phyloP scores from a whole-genome alignment of 441 rosid species.

The Pelargonium cotyledonis region DNA sequence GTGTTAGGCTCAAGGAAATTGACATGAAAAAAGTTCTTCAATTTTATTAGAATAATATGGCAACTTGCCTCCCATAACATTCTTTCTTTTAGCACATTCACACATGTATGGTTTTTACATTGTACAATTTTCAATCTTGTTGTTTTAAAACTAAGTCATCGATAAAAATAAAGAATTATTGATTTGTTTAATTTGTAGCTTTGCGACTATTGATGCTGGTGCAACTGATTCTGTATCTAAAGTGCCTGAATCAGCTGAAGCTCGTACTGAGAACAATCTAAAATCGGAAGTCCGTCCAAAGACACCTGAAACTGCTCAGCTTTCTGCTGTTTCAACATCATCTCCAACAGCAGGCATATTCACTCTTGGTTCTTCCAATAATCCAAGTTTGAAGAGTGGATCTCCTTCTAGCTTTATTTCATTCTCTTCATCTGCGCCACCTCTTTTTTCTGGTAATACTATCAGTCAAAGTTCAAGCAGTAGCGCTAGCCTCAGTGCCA shows the following conservation, averaged over 20 bases:
- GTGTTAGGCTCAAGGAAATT: too few species aligned
- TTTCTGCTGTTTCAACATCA: constrained; percentile 33
- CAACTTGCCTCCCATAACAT: too few species aligned
- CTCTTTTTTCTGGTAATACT: constrained; percentile 23
- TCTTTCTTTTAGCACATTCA: too few species aligned
- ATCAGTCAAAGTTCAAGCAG: constrained; percentile 27
- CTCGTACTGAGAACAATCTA: constrained; percentile 24
- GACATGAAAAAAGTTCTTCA: too few species aligned
- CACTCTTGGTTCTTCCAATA: constrained; percentile 30
- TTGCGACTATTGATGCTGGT: constrained; percentile 28
- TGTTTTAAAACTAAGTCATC: not conserved
- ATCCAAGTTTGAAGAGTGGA: constrained; percentile 39
- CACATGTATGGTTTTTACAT: too few species aligned
- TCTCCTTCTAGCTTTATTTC: constrained; percentile 31
- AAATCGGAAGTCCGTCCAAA: constrained; percentile 26
- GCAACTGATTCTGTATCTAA: constrained; percentile 26
- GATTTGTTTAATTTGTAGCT: constrained; percentile 32
- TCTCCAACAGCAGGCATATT: constrained; percentile 35
- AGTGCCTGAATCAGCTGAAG: constrained; percentile 39
- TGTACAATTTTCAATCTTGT: not conserved
- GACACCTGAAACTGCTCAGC: constrained; percentile 24
- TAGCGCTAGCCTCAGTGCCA: constrained; percentile 20
- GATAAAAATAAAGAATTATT: not conserved
- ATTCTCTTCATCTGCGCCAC: constrained; percentile 25
- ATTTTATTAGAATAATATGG: too few species aligned